These are phyloP conservation scores for Clitoria ternatea DNA, from an alignment of 306 rosid genomes.

Conservation along the genomic window DNA sequence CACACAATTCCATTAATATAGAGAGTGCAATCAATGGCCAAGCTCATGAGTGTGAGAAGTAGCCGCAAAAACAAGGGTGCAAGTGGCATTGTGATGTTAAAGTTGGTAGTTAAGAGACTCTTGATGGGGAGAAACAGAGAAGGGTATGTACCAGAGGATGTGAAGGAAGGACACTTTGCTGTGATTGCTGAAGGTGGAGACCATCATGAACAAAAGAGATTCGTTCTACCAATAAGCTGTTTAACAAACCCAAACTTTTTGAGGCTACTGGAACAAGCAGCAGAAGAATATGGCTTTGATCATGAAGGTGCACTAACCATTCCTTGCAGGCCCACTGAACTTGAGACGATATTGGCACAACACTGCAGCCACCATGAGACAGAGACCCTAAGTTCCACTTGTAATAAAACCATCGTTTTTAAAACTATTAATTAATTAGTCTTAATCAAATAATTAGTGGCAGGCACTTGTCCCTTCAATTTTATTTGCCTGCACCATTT, in stretches of 20 bases:
- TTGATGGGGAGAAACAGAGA: conserved; percentile 25
- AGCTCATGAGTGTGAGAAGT: conserved; percentile 12
- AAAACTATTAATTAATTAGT: not conserved
- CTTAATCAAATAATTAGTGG: too few species aligned
- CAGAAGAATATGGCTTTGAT: conserved; percentile 78
- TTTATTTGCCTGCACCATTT: too few species aligned
- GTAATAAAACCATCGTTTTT: conserved; percentile 35
- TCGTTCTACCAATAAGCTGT: conserved; percentile 62
- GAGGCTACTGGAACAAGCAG: conserved; percentile 66
- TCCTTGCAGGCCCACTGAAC: conserved; percentile 64
- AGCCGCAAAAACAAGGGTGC: conserved; percentile 37
- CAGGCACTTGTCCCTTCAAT: too few species aligned
- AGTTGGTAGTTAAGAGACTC: conserved; percentile 45
- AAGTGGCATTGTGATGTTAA: conserved; percentile 48
- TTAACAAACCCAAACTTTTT: conserved; percentile 54
- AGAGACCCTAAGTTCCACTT: conserved; percentile 15
- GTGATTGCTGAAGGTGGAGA: conserved; percentile 57
- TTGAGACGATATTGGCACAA: conserved; percentile 52
- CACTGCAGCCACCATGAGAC: conserved; percentile 33
- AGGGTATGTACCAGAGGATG: conserved; percentile 58
- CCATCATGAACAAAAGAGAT: conserved; percentile 53
- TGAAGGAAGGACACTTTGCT: conserved; percentile 83
- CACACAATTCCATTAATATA: too few species aligned
- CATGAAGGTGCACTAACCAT: conserved; percentile 68
- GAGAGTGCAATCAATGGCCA: too few species aligned